phyloP scores from a whole-genome alignment of 2,329 filamentous ascomycete genomes.

The Botrytis cinerea region DNA sequence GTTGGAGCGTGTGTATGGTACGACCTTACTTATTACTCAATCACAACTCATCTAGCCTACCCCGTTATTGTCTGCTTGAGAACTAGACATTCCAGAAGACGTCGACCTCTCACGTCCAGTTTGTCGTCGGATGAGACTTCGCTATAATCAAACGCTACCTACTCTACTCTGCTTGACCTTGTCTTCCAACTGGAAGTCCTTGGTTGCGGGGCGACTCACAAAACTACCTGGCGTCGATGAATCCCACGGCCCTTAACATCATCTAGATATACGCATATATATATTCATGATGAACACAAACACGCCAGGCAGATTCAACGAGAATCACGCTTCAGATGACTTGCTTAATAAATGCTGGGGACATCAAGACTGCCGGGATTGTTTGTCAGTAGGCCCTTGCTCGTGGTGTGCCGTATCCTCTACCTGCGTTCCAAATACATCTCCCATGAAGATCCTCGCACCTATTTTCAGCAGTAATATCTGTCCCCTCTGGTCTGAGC shows the following conservation, averaged over 20 bases:
- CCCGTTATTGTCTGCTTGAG: not conserved
- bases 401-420: conserved; percentile 44
- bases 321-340: not conserved
- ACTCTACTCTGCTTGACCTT: not conserved
- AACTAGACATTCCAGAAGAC: not conserved
- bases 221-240: not conserved
- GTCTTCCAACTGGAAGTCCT: not conserved
- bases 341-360: conserved; percentile 44
- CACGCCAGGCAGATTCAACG: not conserved
- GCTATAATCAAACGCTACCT: not conserved
- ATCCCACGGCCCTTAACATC: not conserved
- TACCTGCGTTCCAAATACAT: conserved; percentile 55
- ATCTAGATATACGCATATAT: not conserved
- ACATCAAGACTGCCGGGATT: conserved; percentile 51
- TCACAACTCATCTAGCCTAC: not conserved
- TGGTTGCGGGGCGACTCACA: not conserved
- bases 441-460: conserved; percentile 50
- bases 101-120: not conserved
- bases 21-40: not conserved
- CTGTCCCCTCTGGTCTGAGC: conserved; percentile 54
- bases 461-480: conserved; percentile 53
- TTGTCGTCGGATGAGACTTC: not conserved
- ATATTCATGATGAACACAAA: not conserved
- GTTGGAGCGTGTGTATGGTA: not conserved
- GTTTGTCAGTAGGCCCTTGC: conserved; percentile 44